Evolutionary conservation across 2,329 filamentous ascomycete genomes (phyloP), one percentile per base, ranked within the genome.

Genomic region (Fusarium vanettenii): DNA sequence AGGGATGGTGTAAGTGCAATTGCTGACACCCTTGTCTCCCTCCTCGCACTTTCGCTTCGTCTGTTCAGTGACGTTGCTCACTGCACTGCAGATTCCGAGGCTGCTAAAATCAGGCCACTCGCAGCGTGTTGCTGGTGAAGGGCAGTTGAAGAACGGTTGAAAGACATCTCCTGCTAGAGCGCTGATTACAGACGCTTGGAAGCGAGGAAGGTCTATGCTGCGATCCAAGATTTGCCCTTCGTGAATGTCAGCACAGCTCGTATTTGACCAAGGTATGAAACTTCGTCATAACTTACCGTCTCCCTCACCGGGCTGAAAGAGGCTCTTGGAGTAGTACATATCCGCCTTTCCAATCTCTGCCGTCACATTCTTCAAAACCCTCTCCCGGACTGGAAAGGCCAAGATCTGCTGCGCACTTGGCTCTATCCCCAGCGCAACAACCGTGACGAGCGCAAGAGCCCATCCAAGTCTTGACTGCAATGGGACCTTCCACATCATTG

Each of bases 391-490:
- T 4, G 68, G 43, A 39, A 67, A 70, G n/a, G 60, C 52, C 16
- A 70, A n/a, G 16, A 70, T 70, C 43, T 67, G 64, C 55, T 70
- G 68, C 27, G 60, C 60, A 37, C 64, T 70, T 0, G 64, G 68
- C 6, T 64, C 68, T 16, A 70, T 67, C 0, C 29, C 68, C 20
- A 70, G 5, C 8, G 60, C 35, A 27, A 60, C n/a, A 6, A 70
- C 57, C 2, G 68, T 67, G 7, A 67, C 35, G 8, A 67, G 7
- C 1, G 59, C 68, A 37, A 70, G 64, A 20, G 64, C 64, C 68
- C 60, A 67, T 27, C 45, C 64, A 27, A 70, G 16, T 39, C 60
- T 33, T 5, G 60, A 57, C 22, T 66, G 43, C 13, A 41, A 16
- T 2, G 52, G 64, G 6, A 67, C 20, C 4, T 27, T 64, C 29